A percentile compares a stretch with the other conserved stretches of the same genome.
phyloP scores from a whole-genome alignment of 306 rosid species.

The Vachellia pachyceras region DNA sequence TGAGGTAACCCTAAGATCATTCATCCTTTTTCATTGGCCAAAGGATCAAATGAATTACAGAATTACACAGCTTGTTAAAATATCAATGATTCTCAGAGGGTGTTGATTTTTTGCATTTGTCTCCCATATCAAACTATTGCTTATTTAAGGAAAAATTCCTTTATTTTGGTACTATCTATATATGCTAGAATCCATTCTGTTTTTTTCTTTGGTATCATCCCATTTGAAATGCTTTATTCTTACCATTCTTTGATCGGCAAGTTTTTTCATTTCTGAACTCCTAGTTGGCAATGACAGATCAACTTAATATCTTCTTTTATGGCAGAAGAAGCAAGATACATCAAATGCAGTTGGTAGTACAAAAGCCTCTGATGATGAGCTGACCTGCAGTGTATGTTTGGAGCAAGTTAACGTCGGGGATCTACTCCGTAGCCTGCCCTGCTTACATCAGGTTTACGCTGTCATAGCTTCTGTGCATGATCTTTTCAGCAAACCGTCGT shows the following conservation, averaged over 20 bases:
- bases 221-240: constrained; percentile 1
- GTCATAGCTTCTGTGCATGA: background rate
- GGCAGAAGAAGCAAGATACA: constrained; percentile 69
- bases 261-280: background rate
- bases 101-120: background rate
- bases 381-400: constrained; percentile 96
- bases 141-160: background rate
- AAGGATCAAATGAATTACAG: constrained; percentile 3
- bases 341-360: constrained; percentile 55
- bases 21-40: constrained; percentile 13
- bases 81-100: background rate
- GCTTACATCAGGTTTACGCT: constrained; percentile 84
- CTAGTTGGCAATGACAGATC: constrained; percentile 11
- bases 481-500: background rate
- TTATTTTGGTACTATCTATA: background rate
- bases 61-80: constrained; percentile 16
- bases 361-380: constrained; percentile 79
- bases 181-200: background rate
- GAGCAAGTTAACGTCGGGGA: constrained; percentile 94
- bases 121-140: background rate
- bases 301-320: constrained; percentile 23
- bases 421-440: constrained; percentile 92
- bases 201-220: background rate
- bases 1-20: constrained; percentile 64
- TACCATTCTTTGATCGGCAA: background rate